Conservation (phyloP, 257 asterid species). For the Nicotiana tabacum region DNA sequence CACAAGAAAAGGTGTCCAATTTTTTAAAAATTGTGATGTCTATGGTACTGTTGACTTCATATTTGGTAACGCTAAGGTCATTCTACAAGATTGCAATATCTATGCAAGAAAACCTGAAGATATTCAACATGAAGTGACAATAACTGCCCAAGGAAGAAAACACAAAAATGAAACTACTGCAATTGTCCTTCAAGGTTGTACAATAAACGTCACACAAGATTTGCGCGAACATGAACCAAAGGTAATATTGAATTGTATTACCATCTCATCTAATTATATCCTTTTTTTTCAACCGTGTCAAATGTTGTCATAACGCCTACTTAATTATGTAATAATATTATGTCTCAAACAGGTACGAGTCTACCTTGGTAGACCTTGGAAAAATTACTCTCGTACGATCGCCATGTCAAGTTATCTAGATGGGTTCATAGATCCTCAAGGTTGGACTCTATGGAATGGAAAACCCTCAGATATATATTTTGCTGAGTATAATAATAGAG, state of each 20-base stretch:
- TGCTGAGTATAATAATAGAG: conserved; percentile 11
- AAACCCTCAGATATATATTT: background rate
- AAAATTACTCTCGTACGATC: background rate
- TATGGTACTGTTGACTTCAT: conserved; percentile 19
- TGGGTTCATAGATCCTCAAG: background rate
- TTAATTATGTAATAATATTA: background rate
- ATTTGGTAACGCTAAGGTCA: background rate
- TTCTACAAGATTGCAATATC: conserved; percentile 10
- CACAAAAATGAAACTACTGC: background rate
- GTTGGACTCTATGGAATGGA: conserved; percentile 8
- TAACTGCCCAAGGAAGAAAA: conserved; percentile 8
- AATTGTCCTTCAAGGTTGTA: conserved; percentile 6
- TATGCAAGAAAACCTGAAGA: conserved; percentile 2
- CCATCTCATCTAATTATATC: too few relatives aligned
- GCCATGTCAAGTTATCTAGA: background rate
- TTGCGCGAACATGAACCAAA: background rate
- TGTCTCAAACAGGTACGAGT: background rate
- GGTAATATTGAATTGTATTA: background rate
- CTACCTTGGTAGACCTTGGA: conserved; percentile 11
- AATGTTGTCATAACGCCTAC: too few relatives aligned
- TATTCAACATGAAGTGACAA: background rate
- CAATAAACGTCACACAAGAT: background rate
- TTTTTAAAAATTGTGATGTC: background rate
- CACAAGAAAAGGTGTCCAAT: background rate
- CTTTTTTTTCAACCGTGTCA: too few relatives aligned